These are phyloP conservation scores for Ogataea paraovalis DNA, from an alignment of 805 yeast genomes.

Conservation along the genomic window DNA sequence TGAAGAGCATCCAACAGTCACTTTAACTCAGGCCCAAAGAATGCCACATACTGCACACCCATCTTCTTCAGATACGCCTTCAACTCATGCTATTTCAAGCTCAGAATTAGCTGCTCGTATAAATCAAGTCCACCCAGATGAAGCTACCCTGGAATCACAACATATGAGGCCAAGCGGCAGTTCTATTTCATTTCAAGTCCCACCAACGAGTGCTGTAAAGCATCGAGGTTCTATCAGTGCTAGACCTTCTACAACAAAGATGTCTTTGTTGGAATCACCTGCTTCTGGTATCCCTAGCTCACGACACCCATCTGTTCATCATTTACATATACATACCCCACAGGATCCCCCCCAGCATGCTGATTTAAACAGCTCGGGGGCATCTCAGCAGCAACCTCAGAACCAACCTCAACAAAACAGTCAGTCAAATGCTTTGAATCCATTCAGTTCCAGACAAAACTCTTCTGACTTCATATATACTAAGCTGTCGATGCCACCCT, in stretches of 20 bases:
- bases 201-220: slow-evolving; percentile 35
- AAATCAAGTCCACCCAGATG: neutral
- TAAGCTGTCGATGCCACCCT: slow-evolving; percentile 1
- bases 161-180: slow-evolving; percentile 12
- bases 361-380: neutral
- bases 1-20: neutral
- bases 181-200: slow-evolving; percentile 45
- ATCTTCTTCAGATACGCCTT: neutral
- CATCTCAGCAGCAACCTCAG: neutral
- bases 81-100: neutral
- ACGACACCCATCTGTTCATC: slow-evolving; percentile 24
- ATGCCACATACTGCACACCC: neutral
- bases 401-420: neutral
- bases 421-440: neutral
- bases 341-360: neutral
- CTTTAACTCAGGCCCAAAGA: neutral
- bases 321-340: neutral
- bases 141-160: slow-evolving; percentile 16
- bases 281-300: slow-evolving; percentile 26
- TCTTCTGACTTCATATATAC: neutral
- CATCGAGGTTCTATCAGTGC: slow-evolving; percentile 59
- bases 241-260: slow-evolving; percentile 41
- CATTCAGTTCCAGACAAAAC: neutral
- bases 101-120: neutral
- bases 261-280: slow-evolving; percentile 21